Conservation (phyloP, 1,284 basidiomycete genomes). For the Schizopora paradoxa region DNA sequence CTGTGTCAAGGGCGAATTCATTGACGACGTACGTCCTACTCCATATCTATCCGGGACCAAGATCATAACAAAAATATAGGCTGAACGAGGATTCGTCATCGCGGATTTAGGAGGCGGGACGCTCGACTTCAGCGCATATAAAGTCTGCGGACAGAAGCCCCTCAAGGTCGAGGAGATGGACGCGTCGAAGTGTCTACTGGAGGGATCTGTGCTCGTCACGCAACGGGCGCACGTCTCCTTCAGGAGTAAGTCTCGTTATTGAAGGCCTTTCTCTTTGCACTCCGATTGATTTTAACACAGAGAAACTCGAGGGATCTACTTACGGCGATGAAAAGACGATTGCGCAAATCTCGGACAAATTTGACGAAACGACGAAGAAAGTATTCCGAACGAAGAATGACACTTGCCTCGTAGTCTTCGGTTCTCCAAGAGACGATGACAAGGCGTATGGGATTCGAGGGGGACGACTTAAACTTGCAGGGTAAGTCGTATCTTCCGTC, state of each 20-base stretch:
- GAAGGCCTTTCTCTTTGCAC: background rate
- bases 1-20: conserved; percentile 66
- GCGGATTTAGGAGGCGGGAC: background rate
- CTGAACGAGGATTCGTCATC: background rate
- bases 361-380: background rate
- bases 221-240: no score
- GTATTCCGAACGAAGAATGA: background rate
- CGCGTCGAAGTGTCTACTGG: background rate
- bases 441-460: background rate
- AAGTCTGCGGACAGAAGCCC: background rate
- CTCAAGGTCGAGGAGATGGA: background rate
- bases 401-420: background rate
- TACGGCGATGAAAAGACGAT: background rate
- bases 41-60: background rate
- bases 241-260: no score
- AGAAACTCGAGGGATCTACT: background rate
- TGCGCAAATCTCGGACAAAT: background rate
- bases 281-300: background rate
- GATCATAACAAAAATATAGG: background rate
- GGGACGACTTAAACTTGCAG: background rate
- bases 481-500: background rate
- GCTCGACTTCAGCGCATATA: background rate
- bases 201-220: no score
- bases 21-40: background rate
- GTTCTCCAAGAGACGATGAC: background rate